Base-by-base conservation (phyloP, 2,329 filamentous ascomycete species). In the Fusarium circinatum region DNA sequence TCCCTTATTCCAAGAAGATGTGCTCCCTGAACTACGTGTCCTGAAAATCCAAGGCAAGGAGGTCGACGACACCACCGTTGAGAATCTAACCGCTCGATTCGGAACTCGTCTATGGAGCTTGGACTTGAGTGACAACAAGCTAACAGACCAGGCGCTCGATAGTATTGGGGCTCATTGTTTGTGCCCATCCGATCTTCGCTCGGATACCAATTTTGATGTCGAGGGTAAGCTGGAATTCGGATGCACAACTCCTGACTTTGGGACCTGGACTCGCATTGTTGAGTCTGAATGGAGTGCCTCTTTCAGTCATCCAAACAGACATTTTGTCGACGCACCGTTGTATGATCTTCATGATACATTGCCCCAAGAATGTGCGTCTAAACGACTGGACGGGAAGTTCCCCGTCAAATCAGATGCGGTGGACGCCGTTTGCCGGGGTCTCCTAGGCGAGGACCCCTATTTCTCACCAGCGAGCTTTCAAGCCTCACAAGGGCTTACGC, bases 21-120 rank as follows among this genome's bases (percentile, higher is more conserved):
- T 84, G 8, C 78, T 89, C 41, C 84, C 85, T 5, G 79, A 82
- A 51, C 81, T 91, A 14, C 85, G 86, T 7, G 81, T 91, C 8
- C 78, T 91, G 32, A 91, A 89, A 73, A 79, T 85, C 1, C 81
- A 83, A 52, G 81, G 83, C 5, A 83, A 86, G 28, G 84, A 87
- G 65, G 74, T 91, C 28, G 84, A 86, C 28, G 83, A 88, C 64
- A 61, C 63, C 3, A 71, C 68, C 6, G 64, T 81, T 8, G 78
- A 81, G 5, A 79, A 83, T 6, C 62, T 79, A 1, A 45, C 70
- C 47, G 78, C 7, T 70, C 85, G 45, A 74, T 87, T 76, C 71
- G 76, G 65, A 70, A 78, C 10, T 17, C 85, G 82, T 34, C 78
- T 91, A 17, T 91, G 89, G 89, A 89, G 89, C 73, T 76, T 91